Percentiles rank a stretch among this genome's conserved stretches.
Evolutionary conservation across 2,329 filamentous ascomycete genomes (phyloP).

Genomic region (Chaetomiaceae sp.): DNA sequence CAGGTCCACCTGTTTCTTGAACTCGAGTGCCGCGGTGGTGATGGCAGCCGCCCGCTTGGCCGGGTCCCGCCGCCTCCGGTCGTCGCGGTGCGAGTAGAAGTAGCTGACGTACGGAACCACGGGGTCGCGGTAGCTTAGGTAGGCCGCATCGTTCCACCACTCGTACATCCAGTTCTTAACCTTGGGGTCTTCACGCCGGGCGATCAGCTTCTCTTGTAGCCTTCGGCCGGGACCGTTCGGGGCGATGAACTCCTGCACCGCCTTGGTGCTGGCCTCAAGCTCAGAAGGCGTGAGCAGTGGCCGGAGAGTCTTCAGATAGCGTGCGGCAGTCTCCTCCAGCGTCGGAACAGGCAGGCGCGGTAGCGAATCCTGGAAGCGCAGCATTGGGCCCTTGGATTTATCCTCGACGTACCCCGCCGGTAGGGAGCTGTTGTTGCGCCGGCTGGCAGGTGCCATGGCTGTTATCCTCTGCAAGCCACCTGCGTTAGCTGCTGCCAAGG

Average conservation of each 20-base stretch:
- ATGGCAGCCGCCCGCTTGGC: slow-evolving; percentile 90
- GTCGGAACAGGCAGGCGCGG: slow-evolving; percentile 72
- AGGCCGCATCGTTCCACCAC: slow-evolving; percentile 97
- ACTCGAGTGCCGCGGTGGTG: slow-evolving; percentile 77
- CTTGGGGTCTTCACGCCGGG: slow-evolving; percentile 70
- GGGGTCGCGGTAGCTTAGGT: slow-evolving; percentile 88
- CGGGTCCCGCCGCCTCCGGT: slow-evolving; percentile 78
- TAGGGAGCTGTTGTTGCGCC: slow-evolving; percentile 53
- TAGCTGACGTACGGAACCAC: slow-evolving; percentile 98
- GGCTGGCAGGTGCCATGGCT: slow-evolving; percentile 48
- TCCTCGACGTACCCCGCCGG: slow-evolving; percentile 70
- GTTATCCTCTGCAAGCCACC: slow-evolving; percentile 25
- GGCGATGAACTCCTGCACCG: slow-evolving; percentile 80
- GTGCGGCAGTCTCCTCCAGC: slow-evolving; percentile 72
- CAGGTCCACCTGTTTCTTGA: slow-evolving; percentile 85
- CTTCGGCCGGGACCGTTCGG: slow-evolving; percentile 77
- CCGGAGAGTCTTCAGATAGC: slow-evolving; percentile 75
- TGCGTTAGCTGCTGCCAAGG: slow-evolving; percentile 10
- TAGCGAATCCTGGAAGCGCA: slow-evolving; percentile 81
- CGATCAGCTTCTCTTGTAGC: slow-evolving; percentile 82
- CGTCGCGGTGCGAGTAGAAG: slow-evolving; percentile 98
- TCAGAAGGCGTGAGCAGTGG: slow-evolving; percentile 65
- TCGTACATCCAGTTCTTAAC: slow-evolving; percentile 92
- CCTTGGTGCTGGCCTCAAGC: slow-evolving; percentile 68
- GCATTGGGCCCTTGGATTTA: slow-evolving; percentile 69